These are phyloP conservation scores for Vanrija sp. DNA, from an alignment of 1,284 basidiomycete genomes.

Conservation along the genomic window DNA sequence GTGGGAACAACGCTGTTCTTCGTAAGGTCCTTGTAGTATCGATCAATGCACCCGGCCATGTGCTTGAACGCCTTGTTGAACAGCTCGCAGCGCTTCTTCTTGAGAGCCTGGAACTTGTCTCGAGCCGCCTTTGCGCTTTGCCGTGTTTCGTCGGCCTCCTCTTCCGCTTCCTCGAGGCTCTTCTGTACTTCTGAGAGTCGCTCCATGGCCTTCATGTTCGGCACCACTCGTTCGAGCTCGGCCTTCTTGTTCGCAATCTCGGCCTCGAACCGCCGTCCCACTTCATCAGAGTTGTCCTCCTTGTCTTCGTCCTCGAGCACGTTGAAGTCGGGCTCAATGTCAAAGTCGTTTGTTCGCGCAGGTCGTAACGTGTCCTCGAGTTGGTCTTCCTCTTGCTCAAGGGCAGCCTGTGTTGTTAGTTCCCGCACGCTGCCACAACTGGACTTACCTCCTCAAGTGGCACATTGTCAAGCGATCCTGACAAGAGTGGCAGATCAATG, in stretches of 20 bases:
- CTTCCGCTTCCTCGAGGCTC: conserved; percentile 55
- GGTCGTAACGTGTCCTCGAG: conserved; percentile 61
- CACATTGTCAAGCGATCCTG: conserved; percentile 75
- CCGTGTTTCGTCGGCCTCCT: conserved; percentile 56
- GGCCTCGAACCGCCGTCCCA: conserved; percentile 70
- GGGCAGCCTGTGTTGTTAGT: conserved; percentile 52
- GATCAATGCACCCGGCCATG: conserved; percentile 88
- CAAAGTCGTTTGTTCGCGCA: conserved; percentile 72
- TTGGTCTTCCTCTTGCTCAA: conserved; percentile 76
- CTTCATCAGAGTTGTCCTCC: conserved; percentile 66
- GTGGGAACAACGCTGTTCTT: conserved; percentile 80
- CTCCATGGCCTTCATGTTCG: conserved; percentile 94
- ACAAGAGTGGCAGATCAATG: conserved; percentile 71
- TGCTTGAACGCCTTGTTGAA: conserved; percentile 95
- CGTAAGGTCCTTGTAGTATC: conserved; percentile 96
- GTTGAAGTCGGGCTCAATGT: conserved; percentile 84
- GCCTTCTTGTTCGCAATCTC: conserved; percentile 65
- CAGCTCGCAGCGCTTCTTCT: conserved; percentile 76
- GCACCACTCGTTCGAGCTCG: conserved; percentile 91
- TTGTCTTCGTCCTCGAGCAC: conserved; percentile 76
- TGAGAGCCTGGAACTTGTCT: conserved; percentile 85
- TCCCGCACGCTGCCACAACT: background rate
- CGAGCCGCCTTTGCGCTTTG: conserved; percentile 82
- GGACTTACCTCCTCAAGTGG: conserved; percentile 73
- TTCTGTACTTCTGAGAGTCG: conserved; percentile 88